phyloP scores from a whole-genome alignment of 1,139 yeast genomes.

The Protomyces arabidopsidicola region DNA sequence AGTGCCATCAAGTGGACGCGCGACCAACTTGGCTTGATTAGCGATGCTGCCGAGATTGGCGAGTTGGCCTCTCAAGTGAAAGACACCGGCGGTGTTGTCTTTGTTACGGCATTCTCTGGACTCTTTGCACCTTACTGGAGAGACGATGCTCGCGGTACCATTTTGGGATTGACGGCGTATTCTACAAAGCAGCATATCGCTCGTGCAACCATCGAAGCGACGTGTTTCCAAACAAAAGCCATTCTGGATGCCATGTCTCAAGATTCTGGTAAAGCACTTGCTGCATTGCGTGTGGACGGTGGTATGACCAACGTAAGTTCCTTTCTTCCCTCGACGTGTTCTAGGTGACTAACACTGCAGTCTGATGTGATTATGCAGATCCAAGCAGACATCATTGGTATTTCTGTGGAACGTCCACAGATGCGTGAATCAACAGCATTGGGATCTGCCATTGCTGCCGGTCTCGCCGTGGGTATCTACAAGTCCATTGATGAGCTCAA shows the following conservation, averaged over 20 bases:
- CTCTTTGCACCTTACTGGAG: constrained; percentile 97
- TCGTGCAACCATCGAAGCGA: constrained; percentile 92
- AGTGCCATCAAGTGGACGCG: constrained; percentile 92
- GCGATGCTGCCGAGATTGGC: constrained; percentile 80
- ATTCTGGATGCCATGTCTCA: constrained; percentile 84
- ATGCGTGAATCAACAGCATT: constrained; percentile 90
- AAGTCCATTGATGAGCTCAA: constrained; percentile 62
- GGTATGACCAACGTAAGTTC: constrained; percentile 67
- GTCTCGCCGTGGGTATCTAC: constrained; percentile 77
- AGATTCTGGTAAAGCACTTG: constrained; percentile 60
- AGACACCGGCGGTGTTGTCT: constrained; percentile 86
- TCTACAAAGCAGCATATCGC: constrained; percentile 84
- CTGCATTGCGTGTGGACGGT: constrained; percentile 71
- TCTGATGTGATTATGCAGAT: constrained; percentile 91
- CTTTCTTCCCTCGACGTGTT: neutral
- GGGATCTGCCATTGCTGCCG: constrained; percentile 96
- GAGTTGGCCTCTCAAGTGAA: constrained; percentile 79
- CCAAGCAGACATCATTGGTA: constrained; percentile 86
- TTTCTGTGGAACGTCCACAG: constrained; percentile 72
- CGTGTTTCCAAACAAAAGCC: constrained; percentile 88
- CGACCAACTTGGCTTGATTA: constrained; percentile 79
- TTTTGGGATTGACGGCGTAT: constrained; percentile 86
- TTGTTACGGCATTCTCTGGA: constrained; percentile 93
- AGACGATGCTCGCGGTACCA: constrained; percentile 85
- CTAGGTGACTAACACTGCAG: constrained; percentile 8